Percentiles rank a stretch among this genome's conserved stretches.
These are phyloP conservation scores for Rhodotorula taiwanensis DNA, from an alignment of 768 basidiomycete genomes.

Conservation along the genomic window DNA sequence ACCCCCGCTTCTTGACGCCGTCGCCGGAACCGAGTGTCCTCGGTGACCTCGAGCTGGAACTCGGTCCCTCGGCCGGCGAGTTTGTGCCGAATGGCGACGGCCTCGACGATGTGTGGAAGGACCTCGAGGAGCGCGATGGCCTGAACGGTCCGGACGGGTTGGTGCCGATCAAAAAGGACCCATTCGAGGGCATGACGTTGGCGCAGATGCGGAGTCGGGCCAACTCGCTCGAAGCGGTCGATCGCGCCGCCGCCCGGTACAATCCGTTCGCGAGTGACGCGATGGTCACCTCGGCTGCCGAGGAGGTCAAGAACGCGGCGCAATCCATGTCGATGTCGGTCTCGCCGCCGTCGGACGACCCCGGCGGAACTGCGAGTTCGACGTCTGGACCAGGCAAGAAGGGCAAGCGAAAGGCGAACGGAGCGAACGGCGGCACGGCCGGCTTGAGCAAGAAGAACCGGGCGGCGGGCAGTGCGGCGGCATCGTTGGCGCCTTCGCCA, in stretches of 20 bases:
- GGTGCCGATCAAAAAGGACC: constrained; percentile 12
- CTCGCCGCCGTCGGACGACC: not conserved
- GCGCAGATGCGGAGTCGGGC: constrained; percentile 28
- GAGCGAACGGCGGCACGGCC: not conserved
- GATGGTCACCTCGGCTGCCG: not conserved
- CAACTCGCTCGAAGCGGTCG: constrained; percentile 31
- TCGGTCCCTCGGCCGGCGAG: constrained; percentile 13
- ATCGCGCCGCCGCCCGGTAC: constrained; percentile 16
- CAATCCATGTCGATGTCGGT: not conserved
- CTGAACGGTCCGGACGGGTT: not conserved
- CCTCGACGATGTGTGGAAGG: constrained; percentile 2
- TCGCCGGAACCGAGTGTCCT: constrained; percentile 30
- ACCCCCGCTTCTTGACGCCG: constrained; percentile 34
- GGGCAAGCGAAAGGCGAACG: constrained; percentile 19
- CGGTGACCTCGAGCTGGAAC: constrained; percentile 29
- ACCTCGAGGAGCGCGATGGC: not conserved
- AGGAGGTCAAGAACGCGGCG: constrained; percentile 12
- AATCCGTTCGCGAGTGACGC: not conserved
- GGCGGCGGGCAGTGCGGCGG: too few relatives aligned
- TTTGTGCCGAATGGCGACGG: not conserved
- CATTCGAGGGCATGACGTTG: constrained; percentile 33
- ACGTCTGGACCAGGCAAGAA: constrained; percentile 1
- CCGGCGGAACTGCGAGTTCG: too few relatives aligned
- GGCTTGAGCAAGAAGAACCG: constrained; percentile 28
- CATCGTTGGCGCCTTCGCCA: not conserved